phyloP scores from a whole-genome alignment of 768 basidiomycete genomes.

The Lactifluus hygrophoroides region DNA sequence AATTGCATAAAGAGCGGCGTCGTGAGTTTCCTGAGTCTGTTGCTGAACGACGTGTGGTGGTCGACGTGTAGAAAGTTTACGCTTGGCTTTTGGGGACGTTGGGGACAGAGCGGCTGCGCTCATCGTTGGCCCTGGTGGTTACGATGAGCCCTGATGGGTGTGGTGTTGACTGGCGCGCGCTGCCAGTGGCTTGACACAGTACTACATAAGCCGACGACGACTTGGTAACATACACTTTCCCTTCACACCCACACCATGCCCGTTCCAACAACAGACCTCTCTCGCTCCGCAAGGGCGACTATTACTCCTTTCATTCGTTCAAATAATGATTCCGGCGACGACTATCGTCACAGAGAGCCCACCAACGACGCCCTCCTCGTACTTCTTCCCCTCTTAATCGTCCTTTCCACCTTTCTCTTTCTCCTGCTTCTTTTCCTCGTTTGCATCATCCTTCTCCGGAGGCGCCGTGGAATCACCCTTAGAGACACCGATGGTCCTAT shows the following conservation, averaged over 20 bases:
- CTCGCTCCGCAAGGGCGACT: not conserved
- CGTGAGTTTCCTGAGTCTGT: slow-evolving; percentile 53
- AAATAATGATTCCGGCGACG: not conserved
- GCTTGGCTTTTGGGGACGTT: slow-evolving; percentile 44
- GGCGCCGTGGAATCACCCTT: slow-evolving; percentile 67
- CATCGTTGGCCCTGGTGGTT: slow-evolving; percentile 6
- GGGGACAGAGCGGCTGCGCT: slow-evolving; percentile 46
- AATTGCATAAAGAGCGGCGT: slow-evolving; percentile 60
- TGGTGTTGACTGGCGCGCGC: too few relatives aligned
- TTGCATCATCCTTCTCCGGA: slow-evolving; percentile 77
- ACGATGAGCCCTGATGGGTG: too few relatives aligned
- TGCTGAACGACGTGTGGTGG: slow-evolving; percentile 50
- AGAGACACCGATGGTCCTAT: slow-evolving; percentile 86
- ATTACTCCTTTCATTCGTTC: slow-evolving; percentile 3
- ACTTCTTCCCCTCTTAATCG: slow-evolving; percentile 88
- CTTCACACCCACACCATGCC: not conserved
- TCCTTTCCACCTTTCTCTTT: slow-evolving; percentile 87
- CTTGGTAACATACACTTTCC: not conserved
- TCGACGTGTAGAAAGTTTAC: slow-evolving; percentile 48
- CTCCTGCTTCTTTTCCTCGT: slow-evolving; percentile 87
- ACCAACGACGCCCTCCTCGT: slow-evolving; percentile 66
- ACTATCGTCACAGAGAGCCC: slow-evolving; percentile 19
- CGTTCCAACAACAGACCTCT: not conserved
- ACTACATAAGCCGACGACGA: too few relatives aligned
- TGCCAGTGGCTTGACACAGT: too few relatives aligned